phyloP scores from a whole-genome alignment of 2,329 filamentous ascomycete genomes.

The Sporothrix luriei region DNA sequence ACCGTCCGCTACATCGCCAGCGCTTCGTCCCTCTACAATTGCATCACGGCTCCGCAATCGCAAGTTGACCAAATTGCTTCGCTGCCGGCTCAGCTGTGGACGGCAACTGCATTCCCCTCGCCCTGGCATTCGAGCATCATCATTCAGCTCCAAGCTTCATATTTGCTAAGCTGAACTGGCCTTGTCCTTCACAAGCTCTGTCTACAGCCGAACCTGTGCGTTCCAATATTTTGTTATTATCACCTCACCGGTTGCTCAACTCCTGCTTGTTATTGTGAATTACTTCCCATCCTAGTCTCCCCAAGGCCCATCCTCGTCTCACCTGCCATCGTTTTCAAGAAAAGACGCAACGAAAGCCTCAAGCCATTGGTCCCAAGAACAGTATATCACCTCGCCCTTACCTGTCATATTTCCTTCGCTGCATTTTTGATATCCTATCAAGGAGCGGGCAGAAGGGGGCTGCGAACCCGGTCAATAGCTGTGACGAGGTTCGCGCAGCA shows the following conservation, averaged over 20 bases:
- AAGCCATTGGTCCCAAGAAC: background rate
- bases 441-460: background rate
- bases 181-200: background rate
- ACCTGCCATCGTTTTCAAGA: background rate
- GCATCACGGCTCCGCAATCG: background rate
- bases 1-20: background rate
- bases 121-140: background rate
- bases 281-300: background rate
- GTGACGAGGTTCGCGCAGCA: background rate
- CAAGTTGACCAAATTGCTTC: background rate
- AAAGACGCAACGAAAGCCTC: background rate
- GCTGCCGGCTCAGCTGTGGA: slow-evolving; percentile 8
- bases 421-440: background rate
- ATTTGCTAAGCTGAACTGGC: background rate
- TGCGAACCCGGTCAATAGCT: background rate
- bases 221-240: background rate
- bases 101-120: background rate
- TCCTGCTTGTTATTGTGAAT: background rate
- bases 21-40: background rate
- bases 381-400: background rate
- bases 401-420: background rate
- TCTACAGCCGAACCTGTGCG: background rate
- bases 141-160: background rate
- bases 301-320: background rate
- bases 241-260: background rate